Percentiles rank a stretch among this genome's conserved stretches.
Evolutionary conservation across 192 early-diverging fungal species (phyloP).

Genomic region (Chytriomyces sp.): DNA sequence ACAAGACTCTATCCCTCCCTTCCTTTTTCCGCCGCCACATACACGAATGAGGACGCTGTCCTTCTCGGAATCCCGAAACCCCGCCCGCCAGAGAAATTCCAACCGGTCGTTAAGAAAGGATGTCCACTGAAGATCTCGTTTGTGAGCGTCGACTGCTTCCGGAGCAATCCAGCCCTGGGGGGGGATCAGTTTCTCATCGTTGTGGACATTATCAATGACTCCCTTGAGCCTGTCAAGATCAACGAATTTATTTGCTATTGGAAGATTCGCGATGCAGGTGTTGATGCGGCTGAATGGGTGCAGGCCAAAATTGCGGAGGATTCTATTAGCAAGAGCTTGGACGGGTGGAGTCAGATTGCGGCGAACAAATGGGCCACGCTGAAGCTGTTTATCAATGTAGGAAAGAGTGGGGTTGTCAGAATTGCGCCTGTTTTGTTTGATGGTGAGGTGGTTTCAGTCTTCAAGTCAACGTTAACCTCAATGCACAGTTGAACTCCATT

Average conservation of each 20-base stretch:
- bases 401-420: neutral
- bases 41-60: neutral
- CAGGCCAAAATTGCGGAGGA: conserved; percentile 10
- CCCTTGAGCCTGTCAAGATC: neutral
- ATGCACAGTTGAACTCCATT: conserved; percentile 4
- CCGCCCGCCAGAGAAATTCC: conserved; percentile 15
- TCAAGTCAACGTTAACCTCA: neutral
- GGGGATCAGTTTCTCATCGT: conserved; percentile 17
- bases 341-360: neutral
- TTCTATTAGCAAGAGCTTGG: neutral
- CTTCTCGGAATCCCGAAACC: conserved; percentile 14
- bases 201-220: conserved; percentile 6
- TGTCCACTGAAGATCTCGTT: conserved; percentile 13
- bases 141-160: conserved; percentile 24
- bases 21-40: neutral
- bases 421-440: conserved; percentile 18
- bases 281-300: neutral
- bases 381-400: conserved; percentile 23
- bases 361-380: conserved; percentile 11
- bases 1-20: neutral
- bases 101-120: neutral
- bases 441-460: conserved; percentile 1
- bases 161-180: neutral
- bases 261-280: neutral
- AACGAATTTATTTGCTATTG: conserved; percentile 5